Percentiles rank a stretch among this genome's conserved stretches.
These are phyloP conservation scores for Podila epicladia DNA, from an alignment of 192 early-diverging fungal genomes.

Conservation along the genomic window DNA sequence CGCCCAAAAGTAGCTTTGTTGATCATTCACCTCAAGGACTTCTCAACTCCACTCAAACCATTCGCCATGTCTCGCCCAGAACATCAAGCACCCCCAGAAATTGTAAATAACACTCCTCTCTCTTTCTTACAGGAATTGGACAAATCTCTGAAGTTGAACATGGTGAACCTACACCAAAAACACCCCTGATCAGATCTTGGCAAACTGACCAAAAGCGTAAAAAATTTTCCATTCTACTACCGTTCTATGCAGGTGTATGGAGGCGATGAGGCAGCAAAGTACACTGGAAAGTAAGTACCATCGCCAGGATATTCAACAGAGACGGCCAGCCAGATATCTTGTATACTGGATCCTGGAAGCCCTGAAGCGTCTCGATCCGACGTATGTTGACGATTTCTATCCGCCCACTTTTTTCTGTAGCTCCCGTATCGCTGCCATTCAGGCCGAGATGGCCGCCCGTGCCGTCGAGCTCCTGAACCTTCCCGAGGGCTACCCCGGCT, in stretches of 20 bases:
- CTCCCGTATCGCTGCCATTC: constrained; percentile 94
- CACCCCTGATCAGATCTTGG: neutral
- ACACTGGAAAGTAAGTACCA: constrained; percentile 82
- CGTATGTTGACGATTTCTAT: neutral
- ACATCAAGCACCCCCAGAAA: constrained; percentile 96
- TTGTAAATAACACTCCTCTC: constrained; percentile 61
- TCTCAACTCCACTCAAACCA: no score
- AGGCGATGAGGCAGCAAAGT: constrained; percentile 93
- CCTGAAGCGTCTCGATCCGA: neutral
- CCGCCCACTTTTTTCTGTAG: constrained; percentile 50
- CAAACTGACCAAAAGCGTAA: neutral
- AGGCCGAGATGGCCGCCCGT: constrained; percentile 93
- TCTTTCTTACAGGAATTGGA: neutral
- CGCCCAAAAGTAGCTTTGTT: no score
- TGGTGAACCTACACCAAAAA: neutral
- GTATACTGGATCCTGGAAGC: neutral
- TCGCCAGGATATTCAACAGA: no score
- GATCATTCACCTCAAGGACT: no score
- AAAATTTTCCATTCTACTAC: neutral
- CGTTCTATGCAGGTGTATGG: constrained; percentile 82
- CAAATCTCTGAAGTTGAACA: no score
- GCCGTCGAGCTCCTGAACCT: constrained; percentile 92
- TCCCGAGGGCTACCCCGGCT: constrained; percentile 74
- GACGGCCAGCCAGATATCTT: no score
- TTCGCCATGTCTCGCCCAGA: constrained; percentile 90